phyloP scores from a whole-genome alignment of 495 filamentous ascomycete species.

The Penicillium tannophilum region DNA sequence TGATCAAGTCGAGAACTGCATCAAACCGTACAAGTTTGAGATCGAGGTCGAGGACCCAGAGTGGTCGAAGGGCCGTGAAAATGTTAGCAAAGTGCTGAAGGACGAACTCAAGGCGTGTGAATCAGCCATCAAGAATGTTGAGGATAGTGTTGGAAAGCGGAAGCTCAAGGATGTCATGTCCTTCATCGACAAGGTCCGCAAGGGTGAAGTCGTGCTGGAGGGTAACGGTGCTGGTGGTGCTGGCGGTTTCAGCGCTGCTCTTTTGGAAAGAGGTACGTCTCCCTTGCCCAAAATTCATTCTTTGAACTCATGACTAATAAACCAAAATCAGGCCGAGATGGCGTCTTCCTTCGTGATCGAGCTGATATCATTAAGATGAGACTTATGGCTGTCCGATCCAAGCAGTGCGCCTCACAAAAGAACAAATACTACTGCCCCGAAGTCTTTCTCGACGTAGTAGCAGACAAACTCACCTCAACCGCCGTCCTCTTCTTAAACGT shows the following conservation, averaged over 20 bases:
- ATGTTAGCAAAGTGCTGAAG: constrained; percentile 74
- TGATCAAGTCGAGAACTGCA: constrained; percentile 99
- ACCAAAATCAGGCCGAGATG: constrained; percentile 72
- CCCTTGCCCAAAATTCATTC: background rate
- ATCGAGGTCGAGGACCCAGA: constrained; percentile 91
- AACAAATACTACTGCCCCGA: constrained; percentile 98
- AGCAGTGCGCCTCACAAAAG: constrained; percentile 76
- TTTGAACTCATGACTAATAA: constrained; percentile 21
- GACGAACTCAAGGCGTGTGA: constrained; percentile 84
- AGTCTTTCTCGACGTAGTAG: constrained; percentile 94
- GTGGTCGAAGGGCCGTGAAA: constrained; percentile 82
- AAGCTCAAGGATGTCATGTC: constrained; percentile 87
- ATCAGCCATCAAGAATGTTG: constrained; percentile 70
- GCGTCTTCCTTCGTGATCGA: constrained; percentile 88
- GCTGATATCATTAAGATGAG: constrained; percentile 89
- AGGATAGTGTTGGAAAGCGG: constrained; percentile 71
- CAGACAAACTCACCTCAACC: constrained; percentile 90
- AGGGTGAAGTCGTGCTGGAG: constrained; percentile 80
- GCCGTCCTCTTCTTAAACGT: constrained; percentile 98
- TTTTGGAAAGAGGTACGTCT: constrained; percentile 73
- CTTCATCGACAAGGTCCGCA: constrained; percentile 87
- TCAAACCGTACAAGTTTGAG: constrained; percentile 98
- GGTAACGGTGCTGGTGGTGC: constrained; percentile 81
- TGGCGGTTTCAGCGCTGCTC: constrained; percentile 83
- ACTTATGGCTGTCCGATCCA: constrained; percentile 78